These are phyloP conservation scores for Neurospora hispaniola DNA, from an alignment of 495 filamentous ascomycete species.

Conservation along the genomic window DNA sequence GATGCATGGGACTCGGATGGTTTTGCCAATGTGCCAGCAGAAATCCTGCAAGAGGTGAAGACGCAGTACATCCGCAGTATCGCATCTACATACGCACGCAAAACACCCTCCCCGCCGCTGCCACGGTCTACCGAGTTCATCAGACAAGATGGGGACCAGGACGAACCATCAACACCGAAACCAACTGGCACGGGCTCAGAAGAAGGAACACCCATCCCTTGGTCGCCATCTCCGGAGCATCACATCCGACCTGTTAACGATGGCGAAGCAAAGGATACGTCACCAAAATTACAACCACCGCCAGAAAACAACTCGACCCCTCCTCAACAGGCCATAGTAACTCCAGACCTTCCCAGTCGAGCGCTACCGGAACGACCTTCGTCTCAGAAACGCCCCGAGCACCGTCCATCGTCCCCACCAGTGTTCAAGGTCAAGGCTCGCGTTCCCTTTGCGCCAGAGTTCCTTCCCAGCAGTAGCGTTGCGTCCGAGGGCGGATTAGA, in stretches of 20 bases:
- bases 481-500: slow-evolving; percentile 44
- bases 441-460: background rate
- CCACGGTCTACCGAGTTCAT: background rate
- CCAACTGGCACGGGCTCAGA: background rate
- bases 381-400: background rate
- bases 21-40: slow-evolving; percentile 28
- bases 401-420: background rate
- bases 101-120: background rate
- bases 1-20: slow-evolving; percentile 29
- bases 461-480: slow-evolving; percentile 24
- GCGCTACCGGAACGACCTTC: background rate
- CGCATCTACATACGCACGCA: background rate
- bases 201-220: slow-evolving; percentile 3
- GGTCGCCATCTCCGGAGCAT: slow-evolving; percentile 8
- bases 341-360: background rate
- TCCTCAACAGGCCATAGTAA: background rate
- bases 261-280: background rate
- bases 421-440: background rate
- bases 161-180: background rate
- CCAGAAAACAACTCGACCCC: background rate
- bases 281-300: background rate
- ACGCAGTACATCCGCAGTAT: background rate
- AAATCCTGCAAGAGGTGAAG: slow-evolving; percentile 24
- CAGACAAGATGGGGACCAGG: background rate
- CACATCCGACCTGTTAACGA: background rate